A percentile compares a stretch with the other conserved stretches of the same genome.
These are phyloP conservation scores for Cladosporium sp. DNA, from an alignment of 2,329 filamentous ascomycete species.

Conservation along the genomic window DNA sequence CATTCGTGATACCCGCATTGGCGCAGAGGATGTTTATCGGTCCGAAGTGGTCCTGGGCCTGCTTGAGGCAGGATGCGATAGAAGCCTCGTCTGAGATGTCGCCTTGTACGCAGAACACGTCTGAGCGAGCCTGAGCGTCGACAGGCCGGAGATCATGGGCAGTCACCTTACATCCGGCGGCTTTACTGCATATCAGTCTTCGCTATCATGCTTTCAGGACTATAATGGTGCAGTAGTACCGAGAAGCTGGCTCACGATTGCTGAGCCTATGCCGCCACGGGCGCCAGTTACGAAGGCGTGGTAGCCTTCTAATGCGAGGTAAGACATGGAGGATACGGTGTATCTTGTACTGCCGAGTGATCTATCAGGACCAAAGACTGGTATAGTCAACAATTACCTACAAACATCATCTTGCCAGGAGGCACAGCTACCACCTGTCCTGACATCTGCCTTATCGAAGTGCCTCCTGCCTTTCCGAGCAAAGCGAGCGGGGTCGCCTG, in stretches of 20 bases:
- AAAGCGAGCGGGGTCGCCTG: too few species aligned
- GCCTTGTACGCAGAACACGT: constrained; percentile 46
- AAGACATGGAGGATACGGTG: too few species aligned
- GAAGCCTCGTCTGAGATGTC: constrained; percentile 52
- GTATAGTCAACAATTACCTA: too few species aligned
- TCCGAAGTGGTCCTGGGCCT: constrained; percentile 48
- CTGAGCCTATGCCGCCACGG: constrained; percentile 52
- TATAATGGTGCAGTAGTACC: constrained; percentile 38
- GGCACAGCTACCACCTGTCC: too few species aligned
- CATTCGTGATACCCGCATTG: constrained; percentile 55
- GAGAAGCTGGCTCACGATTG: constrained; percentile 54
- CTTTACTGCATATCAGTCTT: constrained; percentile 35
- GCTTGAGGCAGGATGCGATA: constrained; percentile 43
- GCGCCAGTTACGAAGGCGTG: constrained; percentile 59
- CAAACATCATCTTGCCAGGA: too few species aligned
- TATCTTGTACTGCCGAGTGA: too few species aligned
- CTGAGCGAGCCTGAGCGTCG: constrained; percentile 26
- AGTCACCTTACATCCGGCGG: constrained; percentile 56
- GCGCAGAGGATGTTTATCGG: constrained; percentile 55
- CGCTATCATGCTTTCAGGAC: not conserved
- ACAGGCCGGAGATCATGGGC: constrained; percentile 51
- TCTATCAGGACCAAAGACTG: too few species aligned
- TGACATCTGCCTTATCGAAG: too few species aligned
- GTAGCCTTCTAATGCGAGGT: constrained; percentile 49
- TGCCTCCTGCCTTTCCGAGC: too few species aligned